Percentiles rank a stretch among this genome's conserved stretches.
Evolutionary conservation across 495 filamentous ascomycete genomes (phyloP).

Genomic region (Viridothelium virens): DNA sequence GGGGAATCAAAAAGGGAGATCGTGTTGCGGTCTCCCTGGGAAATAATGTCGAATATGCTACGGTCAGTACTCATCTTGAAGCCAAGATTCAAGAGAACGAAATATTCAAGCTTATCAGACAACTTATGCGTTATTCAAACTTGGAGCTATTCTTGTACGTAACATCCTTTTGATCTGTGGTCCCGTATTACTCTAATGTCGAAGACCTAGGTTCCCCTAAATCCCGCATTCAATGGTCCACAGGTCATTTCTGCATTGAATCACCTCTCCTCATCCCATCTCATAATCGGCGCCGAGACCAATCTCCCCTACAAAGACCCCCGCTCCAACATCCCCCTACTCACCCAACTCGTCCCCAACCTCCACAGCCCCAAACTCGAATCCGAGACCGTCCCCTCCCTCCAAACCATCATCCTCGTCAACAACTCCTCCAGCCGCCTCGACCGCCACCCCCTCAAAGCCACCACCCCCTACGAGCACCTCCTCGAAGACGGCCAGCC

Average conservation of each 20-base stretch:
- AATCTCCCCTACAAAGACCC: slow-evolving; percentile 76
- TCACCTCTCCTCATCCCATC: slow-evolving; percentile 65
- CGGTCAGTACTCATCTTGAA: slow-evolving; percentile 38
- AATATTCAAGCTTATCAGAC: slow-evolving; percentile 31
- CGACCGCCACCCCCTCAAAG: slow-evolving; percentile 40
- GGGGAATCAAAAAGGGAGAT: slow-evolving; percentile 77
- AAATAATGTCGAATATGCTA: slow-evolving; percentile 75
- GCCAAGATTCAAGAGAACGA: background rate
- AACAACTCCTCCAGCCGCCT: slow-evolving; percentile 68
- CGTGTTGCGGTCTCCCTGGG: slow-evolving; percentile 79
- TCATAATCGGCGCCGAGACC: slow-evolving; percentile 78
- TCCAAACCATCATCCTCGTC: slow-evolving; percentile 64
- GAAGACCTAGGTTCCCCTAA: slow-evolving; percentile 62
- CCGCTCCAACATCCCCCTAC: slow-evolving; percentile 63
- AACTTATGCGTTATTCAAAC: slow-evolving; percentile 86
- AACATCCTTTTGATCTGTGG: background rate
- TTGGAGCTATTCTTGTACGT: slow-evolving; percentile 75
- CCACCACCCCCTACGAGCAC: slow-evolving; percentile 49
- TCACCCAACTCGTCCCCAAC: slow-evolving; percentile 57
- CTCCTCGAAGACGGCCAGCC: slow-evolving; percentile 44
- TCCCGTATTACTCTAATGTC: slow-evolving; percentile 3
- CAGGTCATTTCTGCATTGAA: slow-evolving; percentile 73
- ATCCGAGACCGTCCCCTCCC: slow-evolving; percentile 58
- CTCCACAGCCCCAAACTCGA: slow-evolving; percentile 47
- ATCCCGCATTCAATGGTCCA: slow-evolving; percentile 75